These are phyloP conservation scores for Chlorella sp. DNA, from an alignment of 139 green algal genomes.

Conservation along the genomic window DNA sequence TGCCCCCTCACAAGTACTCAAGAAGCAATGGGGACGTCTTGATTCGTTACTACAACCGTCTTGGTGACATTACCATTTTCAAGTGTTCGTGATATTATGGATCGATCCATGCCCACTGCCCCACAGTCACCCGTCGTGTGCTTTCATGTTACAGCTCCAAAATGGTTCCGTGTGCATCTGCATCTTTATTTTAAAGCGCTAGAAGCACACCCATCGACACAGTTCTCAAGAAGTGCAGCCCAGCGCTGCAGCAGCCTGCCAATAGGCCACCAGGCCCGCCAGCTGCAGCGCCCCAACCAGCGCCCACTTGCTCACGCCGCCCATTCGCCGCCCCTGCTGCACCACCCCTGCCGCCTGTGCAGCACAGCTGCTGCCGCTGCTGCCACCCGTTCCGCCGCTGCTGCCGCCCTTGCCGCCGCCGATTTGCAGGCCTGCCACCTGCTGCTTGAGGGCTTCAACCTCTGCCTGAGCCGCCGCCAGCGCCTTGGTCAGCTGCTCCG, in stretches of 20 bases:
- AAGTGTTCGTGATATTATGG: too few species aligned
- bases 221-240: background rate
- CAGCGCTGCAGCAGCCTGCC: background rate
- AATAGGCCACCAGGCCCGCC: conserved; percentile 34
- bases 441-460: conserved; percentile 6
- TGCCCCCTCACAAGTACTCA: too few species aligned
- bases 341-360: background rate
- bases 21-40: too few species aligned
- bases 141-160: too few species aligned
- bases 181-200: background rate
- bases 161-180: too few species aligned
- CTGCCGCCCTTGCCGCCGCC: background rate
- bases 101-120: too few species aligned
- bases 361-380: background rate
- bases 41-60: too few species aligned
- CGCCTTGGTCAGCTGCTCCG: conserved; percentile 26
- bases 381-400: background rate
- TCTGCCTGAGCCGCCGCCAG: conserved; percentile 23
- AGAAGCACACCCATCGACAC: background rate
- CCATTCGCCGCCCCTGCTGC: background rate
- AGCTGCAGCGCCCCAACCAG: conserved; percentile 33
- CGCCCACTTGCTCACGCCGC: background rate
- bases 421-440: background rate
- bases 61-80: too few species aligned
- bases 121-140: too few species aligned